Percentiles rank a stretch among this genome's conserved stretches.
Conservation (phyloP, 805 yeast species). For the Wickerhamomyces chambardii region DNA sequence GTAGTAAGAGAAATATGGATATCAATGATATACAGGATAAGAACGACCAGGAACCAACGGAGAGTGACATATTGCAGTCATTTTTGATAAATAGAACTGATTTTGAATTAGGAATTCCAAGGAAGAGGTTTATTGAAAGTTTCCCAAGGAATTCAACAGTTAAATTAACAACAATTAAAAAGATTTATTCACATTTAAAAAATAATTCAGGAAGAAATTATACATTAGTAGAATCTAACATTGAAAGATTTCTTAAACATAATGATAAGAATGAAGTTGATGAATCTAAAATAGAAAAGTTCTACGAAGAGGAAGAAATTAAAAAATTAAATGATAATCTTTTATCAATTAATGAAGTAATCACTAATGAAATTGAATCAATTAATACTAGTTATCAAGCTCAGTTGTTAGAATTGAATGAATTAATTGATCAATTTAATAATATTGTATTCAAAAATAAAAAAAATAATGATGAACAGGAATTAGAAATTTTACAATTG, state of each 20-base stretch:
- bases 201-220: not conserved
- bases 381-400: constrained; percentile 12
- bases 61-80: too few relatives aligned
- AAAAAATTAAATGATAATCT: constrained; percentile 13
- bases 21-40: too few relatives aligned
- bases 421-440: constrained; percentile 19
- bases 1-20: too few relatives aligned
- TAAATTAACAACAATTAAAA: constrained; percentile 4
- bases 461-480: constrained; percentile 5
- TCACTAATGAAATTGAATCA: constrained; percentile 16
- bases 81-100: too few relatives aligned
- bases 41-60: too few relatives aligned
- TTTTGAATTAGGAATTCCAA: too few relatives aligned
- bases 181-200: constrained; percentile 4
- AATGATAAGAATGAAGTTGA: not conserved
- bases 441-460: constrained; percentile 12
- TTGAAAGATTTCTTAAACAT: not conserved
- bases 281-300: not conserved
- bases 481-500: constrained; percentile 8
- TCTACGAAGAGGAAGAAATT: constrained; percentile 1
- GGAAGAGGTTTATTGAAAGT: too few relatives aligned
- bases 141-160: constrained; percentile 9
- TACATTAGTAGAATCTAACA: not conserved
- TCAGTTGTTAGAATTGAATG: constrained; percentile 13
- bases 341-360: constrained; percentile 15